A percentile compares a stretch with the other conserved stretches of the same genome.
Evolutionary conservation across 805 yeast species (phyloP).

Genomic region (Yarrowia keelungensis): DNA sequence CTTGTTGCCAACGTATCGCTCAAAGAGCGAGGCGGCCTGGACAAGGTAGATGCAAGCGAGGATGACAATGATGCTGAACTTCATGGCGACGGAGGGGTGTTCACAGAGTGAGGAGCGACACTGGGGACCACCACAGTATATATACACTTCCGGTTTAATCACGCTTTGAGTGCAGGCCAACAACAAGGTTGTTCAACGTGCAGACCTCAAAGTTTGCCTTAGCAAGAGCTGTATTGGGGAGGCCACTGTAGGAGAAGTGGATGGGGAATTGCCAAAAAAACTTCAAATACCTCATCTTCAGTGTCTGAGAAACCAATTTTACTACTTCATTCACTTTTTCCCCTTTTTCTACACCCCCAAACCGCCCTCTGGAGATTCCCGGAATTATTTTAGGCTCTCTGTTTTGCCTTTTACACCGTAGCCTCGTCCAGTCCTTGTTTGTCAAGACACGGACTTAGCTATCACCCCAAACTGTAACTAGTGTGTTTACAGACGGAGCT

Average conservation of each 20-base stretch:
- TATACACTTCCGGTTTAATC: slow-evolving; percentile 36
- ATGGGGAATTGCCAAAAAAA: not conserved
- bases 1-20: slow-evolving; percentile 39
- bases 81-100: slow-evolving; percentile 20
- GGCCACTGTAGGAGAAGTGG: not conserved
- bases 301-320: not conserved
- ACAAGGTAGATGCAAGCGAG: slow-evolving; percentile 39
- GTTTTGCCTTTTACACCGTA: slow-evolving; percentile 21
- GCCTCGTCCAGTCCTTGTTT: slow-evolving; percentile 21
- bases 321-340: not conserved
- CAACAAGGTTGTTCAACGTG: slow-evolving; percentile 25
- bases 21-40: slow-evolving; percentile 34
- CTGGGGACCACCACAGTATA: slow-evolving; percentile 5
- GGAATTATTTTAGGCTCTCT: not conserved
- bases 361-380: not conserved
- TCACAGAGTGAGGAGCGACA: slow-evolving; percentile 3
- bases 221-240: not conserved
- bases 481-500: slow-evolving; percentile 6
- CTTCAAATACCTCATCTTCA: not conserved
- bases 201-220: slow-evolving; percentile 1
- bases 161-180: slow-evolving; percentile 31
- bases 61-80: slow-evolving; percentile 37
- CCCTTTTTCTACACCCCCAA: too few relatives aligned
- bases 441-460: slow-evolving; percentile 15
- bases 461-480: slow-evolving; percentile 17